Percentiles rank a stretch among this genome's conserved stretches.
These are phyloP conservation scores for Mycena sanguinolenta DNA, from an alignment of 768 basidiomycete genomes.

Conservation along the genomic window DNA sequence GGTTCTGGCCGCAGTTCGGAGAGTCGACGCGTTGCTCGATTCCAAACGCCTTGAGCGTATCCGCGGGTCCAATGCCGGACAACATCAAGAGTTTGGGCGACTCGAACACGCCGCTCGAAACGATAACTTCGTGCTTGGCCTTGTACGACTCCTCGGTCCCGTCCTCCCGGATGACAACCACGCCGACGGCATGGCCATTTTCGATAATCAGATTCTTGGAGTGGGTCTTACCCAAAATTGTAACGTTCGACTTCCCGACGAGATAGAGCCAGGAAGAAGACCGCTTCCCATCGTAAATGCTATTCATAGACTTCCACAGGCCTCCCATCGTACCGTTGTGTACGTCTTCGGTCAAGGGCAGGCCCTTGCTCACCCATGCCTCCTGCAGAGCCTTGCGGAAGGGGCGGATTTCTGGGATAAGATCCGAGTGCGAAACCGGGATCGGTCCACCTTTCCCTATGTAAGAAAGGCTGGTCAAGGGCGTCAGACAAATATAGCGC, in stretches of 20 bases:
- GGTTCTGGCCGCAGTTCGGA: constrained; percentile 25
- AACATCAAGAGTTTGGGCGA: constrained; percentile 29
- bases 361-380: constrained; percentile 33
- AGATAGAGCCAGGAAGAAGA: constrained; percentile 33
- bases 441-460: constrained; percentile 30
- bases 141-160: constrained; percentile 34
- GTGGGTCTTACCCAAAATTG: constrained; percentile 30
- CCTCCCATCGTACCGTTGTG: constrained; percentile 31
- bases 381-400: constrained; percentile 29
- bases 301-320: constrained; percentile 32
- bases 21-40: constrained; percentile 28
- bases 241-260: constrained; percentile 30
- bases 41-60: constrained; percentile 27
- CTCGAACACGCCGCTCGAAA: constrained; percentile 31
- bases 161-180: constrained; percentile 33
- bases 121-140: constrained; percentile 30
- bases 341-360: constrained; percentile 26
- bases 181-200: constrained; percentile 31
- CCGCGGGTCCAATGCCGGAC: constrained; percentile 32
- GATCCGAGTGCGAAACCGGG: constrained; percentile 30
- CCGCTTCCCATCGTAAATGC: constrained; percentile 31
- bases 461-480: constrained; percentile 26
- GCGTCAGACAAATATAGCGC: constrained; percentile 9
- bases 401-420: constrained; percentile 24
- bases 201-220: constrained; percentile 34